These are phyloP conservation scores for Pholiota adiposa DNA, from an alignment of 1,284 basidiomycete genomes.

Conservation along the genomic window DNA sequence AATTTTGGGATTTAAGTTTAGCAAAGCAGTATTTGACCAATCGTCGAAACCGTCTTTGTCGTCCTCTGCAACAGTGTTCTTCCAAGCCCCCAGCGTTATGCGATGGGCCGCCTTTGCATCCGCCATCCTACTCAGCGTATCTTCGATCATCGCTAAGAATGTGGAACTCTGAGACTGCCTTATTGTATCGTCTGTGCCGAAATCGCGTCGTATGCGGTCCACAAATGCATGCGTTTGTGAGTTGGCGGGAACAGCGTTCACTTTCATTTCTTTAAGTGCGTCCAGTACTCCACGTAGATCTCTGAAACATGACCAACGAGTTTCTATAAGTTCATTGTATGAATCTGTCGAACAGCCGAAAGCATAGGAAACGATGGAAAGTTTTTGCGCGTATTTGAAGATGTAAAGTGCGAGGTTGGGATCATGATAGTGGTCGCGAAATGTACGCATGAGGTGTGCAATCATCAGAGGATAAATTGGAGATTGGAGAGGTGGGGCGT, in stretches of 20 bases:
- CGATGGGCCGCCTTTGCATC: not conserved
- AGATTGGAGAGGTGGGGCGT: conserved; percentile 50
- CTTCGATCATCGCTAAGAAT: conserved; percentile 44
- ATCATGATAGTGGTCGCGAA: conserved; percentile 77
- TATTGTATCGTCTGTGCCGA: conserved; percentile 53
- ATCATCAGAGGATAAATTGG: conserved; percentile 77
- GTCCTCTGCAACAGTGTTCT: conserved; percentile 31
- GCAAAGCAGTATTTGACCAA: conserved; percentile 33
- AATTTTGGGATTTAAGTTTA: not conserved
- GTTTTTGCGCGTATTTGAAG: conserved; percentile 76
- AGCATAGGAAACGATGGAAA: conserved; percentile 79
- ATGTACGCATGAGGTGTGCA: conserved; percentile 73
- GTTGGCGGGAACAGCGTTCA: conserved; percentile 76
- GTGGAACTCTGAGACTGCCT: conserved; percentile 45
- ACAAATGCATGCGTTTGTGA: conserved; percentile 60
- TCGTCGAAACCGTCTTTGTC: conserved; percentile 40
- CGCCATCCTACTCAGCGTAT: not conserved
- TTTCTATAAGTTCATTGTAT: conserved; percentile 85
- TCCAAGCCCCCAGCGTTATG: conserved; percentile 45
- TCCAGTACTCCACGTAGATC: conserved; percentile 76
- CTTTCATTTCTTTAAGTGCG: conserved; percentile 80
- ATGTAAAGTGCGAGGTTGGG: conserved; percentile 85
- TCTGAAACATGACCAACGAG: conserved; percentile 80
- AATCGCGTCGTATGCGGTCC: conserved; percentile 69
- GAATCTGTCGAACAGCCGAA: conserved; percentile 84